These are phyloP conservation scores for Fragaria iinumae DNA, from an alignment of 306 rosid genomes.

Conservation along the genomic window DNA sequence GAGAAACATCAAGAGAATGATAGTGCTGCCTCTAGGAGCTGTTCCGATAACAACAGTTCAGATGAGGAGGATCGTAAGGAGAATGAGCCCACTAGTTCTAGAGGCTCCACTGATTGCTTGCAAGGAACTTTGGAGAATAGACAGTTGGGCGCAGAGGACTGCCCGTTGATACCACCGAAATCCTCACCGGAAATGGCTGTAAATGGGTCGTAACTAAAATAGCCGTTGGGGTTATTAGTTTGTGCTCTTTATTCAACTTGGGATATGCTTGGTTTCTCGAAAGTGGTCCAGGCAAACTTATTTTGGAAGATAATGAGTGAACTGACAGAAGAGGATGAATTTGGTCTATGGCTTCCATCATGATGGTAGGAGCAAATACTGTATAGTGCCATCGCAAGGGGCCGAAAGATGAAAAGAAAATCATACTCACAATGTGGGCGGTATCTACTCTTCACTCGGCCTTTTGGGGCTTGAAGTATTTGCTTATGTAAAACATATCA, in stretches of 20 bases:
- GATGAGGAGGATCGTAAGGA: constrained; percentile 56
- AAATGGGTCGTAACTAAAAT: constrained; percentile 59
- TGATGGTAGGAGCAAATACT: constrained; percentile 41
- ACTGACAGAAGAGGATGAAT: constrained; percentile 33
- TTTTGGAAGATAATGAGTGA: constrained; percentile 27
- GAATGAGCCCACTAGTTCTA: constrained; percentile 53
- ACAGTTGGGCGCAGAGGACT: constrained; percentile 71
- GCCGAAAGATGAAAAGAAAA: constrained; percentile 23
- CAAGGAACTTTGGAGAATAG: constrained; percentile 50
- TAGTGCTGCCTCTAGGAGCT: constrained; percentile 37
- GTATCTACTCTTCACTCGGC: constrained; percentile 30
- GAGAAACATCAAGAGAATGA: constrained; percentile 40
- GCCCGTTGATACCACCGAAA: constrained; percentile 67
- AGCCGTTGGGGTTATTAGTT: constrained; percentile 12
- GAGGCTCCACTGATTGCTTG: constrained; percentile 55
- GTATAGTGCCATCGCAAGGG: constrained; percentile 50
- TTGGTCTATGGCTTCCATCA: constrained; percentile 36
- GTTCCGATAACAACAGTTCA: constrained; percentile 32
- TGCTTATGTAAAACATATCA: constrained; percentile 52
- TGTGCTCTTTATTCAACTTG: constrained; percentile 31
- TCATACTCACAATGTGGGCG: constrained; percentile 38
- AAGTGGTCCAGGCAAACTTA: constrained; percentile 30
- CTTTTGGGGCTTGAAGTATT: constrained; percentile 40
- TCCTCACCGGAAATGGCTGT: constrained; percentile 93
- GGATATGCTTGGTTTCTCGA: constrained; percentile 41